Evolutionary conservation across 306 rosid species (phyloP).

Genomic region (Trifolium repens): DNA sequence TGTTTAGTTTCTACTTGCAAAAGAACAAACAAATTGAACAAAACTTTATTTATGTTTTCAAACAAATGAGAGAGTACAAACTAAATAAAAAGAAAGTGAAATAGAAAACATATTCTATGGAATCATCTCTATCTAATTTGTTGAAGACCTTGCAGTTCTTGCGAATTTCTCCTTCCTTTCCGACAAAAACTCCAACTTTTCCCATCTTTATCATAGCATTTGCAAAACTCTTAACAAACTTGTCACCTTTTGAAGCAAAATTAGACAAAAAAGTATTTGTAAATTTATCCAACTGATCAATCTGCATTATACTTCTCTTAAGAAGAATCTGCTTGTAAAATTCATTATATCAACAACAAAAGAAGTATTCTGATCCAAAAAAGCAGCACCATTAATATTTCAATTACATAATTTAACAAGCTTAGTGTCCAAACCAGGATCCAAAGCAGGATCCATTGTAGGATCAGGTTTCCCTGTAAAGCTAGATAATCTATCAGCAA

Average conservation of each 20-base stretch:
- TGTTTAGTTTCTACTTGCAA: too few relatives aligned
- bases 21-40: too few relatives aligned
- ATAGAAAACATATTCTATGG: too few relatives aligned
- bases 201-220: constrained; percentile 56
- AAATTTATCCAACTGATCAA: constrained; percentile 53
- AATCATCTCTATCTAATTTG: not conserved
- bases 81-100: too few relatives aligned
- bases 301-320: constrained; percentile 50
- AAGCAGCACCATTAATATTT: not conserved
- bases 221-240: constrained; percentile 46
- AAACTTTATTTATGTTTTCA: too few relatives aligned
- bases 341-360: constrained; percentile 43
- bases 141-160: constrained; percentile 48
- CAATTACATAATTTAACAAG: constrained; percentile 35
- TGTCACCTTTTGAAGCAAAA: constrained; percentile 41
- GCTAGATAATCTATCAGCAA: too few relatives aligned
- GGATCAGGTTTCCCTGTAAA: too few relatives aligned
- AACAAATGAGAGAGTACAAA: too few relatives aligned
- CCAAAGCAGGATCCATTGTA: too few relatives aligned
- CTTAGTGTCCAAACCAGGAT: constrained; percentile 27
- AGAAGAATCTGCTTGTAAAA: constrained; percentile 48
- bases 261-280: constrained; percentile 40
- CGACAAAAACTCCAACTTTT: constrained; percentile 45
- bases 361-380: constrained; percentile 55
- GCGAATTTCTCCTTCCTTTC: constrained; percentile 51